Evolutionary conservation across 768 basidiomycete genomes (phyloP).

Genomic region (Pleurotus eryngii): DNA sequence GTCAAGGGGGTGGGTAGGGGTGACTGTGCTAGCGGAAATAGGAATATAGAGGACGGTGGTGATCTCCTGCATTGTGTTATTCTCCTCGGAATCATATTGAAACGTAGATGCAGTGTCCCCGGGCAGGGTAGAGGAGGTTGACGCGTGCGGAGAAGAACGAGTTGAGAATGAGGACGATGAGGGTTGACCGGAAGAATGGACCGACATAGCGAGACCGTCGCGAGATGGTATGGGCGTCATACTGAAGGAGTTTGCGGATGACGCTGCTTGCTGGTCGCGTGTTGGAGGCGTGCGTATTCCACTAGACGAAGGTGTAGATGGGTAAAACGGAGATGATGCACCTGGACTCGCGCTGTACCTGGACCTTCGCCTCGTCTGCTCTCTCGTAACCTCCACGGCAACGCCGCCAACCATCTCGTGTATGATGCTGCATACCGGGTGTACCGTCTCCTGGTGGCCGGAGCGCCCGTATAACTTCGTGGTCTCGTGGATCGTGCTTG

Average conservation of each 20-base stretch:
- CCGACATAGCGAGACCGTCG: neutral
- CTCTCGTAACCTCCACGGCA: constrained; percentile 33
- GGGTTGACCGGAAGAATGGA: constrained; percentile 2
- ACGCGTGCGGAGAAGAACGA: neutral
- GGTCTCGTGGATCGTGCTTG: constrained; percentile 71
- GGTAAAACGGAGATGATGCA: neutral
- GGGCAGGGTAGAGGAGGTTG: neutral
- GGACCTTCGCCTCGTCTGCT: constrained; percentile 11
- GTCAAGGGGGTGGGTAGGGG: constrained; percentile 71
- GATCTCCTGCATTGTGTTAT: constrained; percentile 36
- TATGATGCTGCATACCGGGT: constrained; percentile 55
- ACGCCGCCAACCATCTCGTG: constrained; percentile 68
- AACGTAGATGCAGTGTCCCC: neutral
- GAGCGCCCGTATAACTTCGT: constrained; percentile 57
- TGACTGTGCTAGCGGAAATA: constrained; percentile 51
- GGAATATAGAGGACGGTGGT: constrained; percentile 58
- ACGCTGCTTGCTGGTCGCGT: neutral
- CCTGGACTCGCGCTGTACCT: neutral
- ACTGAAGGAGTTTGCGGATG: neutral
- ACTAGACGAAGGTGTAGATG: neutral
- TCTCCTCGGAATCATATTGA: neutral
- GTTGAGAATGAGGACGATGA: constrained; percentile 4
- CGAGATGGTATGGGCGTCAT: constrained; percentile 5
- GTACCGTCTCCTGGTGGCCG: constrained; percentile 56
- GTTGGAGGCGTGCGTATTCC: constrained; percentile 1